These are phyloP conservation scores for Agrocybe pediades DNA, from an alignment of 768 basidiomycete genomes.

Conservation along the genomic window DNA sequence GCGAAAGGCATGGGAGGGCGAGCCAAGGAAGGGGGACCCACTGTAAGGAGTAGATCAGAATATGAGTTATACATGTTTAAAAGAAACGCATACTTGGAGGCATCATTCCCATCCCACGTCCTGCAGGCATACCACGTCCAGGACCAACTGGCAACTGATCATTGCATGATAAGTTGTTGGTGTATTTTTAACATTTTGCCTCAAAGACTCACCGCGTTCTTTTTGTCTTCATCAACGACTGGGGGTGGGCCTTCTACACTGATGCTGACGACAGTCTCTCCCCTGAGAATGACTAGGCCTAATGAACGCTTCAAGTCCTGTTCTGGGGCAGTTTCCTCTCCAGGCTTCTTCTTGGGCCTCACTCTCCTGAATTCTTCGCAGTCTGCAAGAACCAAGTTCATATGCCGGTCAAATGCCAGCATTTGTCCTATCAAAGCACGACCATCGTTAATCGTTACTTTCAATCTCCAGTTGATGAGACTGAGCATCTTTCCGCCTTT, in stretches of 20 bases:
- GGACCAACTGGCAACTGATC: conserved; percentile 83
- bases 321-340: conserved; percentile 73
- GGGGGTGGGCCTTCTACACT: conserved; percentile 96
- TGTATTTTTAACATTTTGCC: conserved; percentile 1
- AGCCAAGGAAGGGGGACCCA: conserved; percentile 60
- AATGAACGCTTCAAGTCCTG: conserved; percentile 97
- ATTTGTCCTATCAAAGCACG: conserved; percentile 96
- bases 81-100: conserved; percentile 63
- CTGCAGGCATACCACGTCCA: conserved; percentile 94
- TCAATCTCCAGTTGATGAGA: conserved; percentile 97
- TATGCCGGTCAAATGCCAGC: conserved; percentile 99
- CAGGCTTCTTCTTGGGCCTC: conserved; percentile 88
- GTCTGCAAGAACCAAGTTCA: conserved; percentile 98
- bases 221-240: conserved; percentile 86
- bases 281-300: conserved; percentile 95
- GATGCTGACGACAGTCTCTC: conserved; percentile 94
- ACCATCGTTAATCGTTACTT: conserved; percentile 96
- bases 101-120: conserved; percentile 96
- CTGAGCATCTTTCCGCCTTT: conserved; percentile 98
- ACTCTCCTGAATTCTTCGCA: conserved; percentile 97
- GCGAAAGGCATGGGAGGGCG: conserved; percentile 71
- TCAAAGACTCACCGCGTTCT: conserved; percentile 60
- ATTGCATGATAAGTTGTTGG: conserved; percentile 5
- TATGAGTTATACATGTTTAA: background rate
- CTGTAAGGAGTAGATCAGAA: conserved; percentile 34